Conservation (phyloP, 2,329 filamentous ascomycete species). For the Penicillium frequentans region DNA sequence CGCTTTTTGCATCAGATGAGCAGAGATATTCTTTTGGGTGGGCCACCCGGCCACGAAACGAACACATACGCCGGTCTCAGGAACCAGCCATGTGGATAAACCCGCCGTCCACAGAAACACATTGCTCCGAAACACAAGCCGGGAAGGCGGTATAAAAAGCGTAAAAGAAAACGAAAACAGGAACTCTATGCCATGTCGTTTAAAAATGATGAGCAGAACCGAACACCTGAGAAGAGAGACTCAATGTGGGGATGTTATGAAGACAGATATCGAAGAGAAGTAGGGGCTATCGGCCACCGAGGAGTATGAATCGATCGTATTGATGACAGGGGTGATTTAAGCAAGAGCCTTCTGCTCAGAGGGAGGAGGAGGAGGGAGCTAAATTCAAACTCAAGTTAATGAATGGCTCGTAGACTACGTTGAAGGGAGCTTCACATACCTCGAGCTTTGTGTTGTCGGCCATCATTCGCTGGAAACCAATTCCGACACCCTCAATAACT, state of each 20-base stretch:
- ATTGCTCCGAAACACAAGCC: slow-evolving; percentile 27
- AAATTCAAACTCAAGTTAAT: slow-evolving; percentile 9
- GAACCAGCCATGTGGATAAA: slow-evolving; percentile 27
- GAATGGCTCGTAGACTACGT: slow-evolving; percentile 6
- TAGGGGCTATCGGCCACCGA: not conserved
- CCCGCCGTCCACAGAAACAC: slow-evolving; percentile 27
- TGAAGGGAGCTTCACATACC: slow-evolving; percentile 44
- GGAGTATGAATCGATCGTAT: slow-evolving; percentile 9
- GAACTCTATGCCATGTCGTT: slow-evolving; percentile 39
- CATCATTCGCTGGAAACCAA: slow-evolving; percentile 93
- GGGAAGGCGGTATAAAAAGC: slow-evolving; percentile 28
- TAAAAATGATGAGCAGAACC: slow-evolving; percentile 34
- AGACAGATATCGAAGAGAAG: slow-evolving; percentile 18
- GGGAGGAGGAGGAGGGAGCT: slow-evolving; percentile 40
- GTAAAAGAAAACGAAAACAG: slow-evolving; percentile 19
- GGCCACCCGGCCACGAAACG: slow-evolving; percentile 6
- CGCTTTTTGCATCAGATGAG: slow-evolving; percentile 21
- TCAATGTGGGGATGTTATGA: slow-evolving; percentile 26
- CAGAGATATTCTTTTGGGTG: slow-evolving; percentile 15
- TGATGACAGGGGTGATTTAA: slow-evolving; percentile 22
- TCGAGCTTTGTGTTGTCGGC: slow-evolving; percentile 84
- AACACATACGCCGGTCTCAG: slow-evolving; percentile 23
- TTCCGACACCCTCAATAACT: slow-evolving; percentile 96
- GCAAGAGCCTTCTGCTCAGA: slow-evolving; percentile 38
- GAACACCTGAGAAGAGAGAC: slow-evolving; percentile 43